These are phyloP conservation scores for Leccinum aurantiacum DNA, from an alignment of 768 basidiomycete species.

Conservation along the genomic window DNA sequence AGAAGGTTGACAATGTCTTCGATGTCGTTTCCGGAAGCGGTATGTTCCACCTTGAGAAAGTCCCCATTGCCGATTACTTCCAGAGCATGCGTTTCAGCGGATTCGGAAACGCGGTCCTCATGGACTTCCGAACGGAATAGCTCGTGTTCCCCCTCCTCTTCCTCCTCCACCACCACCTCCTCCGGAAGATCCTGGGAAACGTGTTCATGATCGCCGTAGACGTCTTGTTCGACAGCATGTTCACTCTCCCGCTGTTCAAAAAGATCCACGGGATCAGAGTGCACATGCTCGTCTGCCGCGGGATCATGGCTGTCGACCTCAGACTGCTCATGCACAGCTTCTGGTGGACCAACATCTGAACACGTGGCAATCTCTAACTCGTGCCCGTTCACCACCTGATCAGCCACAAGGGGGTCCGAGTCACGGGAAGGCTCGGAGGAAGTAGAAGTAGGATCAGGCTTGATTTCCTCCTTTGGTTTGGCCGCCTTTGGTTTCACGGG, in stretches of 20 bases:
- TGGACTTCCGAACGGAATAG: conserved; percentile 13
- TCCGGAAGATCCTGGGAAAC: conserved; percentile 4
- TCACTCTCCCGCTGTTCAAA: conserved; percentile 12
- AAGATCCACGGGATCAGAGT: conserved; percentile 10
- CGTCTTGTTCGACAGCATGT: conserved; percentile 9
- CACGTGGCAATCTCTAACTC: conserved; percentile 16
- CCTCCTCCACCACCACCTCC: conserved; percentile 1
- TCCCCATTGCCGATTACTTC: conserved; percentile 15
- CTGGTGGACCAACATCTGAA: conserved; percentile 21
- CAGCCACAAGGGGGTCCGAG: conserved; percentile 20
- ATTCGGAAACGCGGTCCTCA: conserved; percentile 6
- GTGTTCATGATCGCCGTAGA: conserved; percentile 5
- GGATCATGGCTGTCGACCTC: conserved; percentile 18
- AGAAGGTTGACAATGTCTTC: conserved; percentile 70
- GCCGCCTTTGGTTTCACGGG: conserved; percentile 27
- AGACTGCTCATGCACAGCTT: conserved; percentile 17
- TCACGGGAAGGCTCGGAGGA: conserved; percentile 25
- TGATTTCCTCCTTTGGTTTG: conserved; percentile 20
- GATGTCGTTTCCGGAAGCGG: conserved; percentile 41
- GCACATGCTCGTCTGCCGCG: conserved; percentile 8
- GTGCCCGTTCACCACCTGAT: conserved; percentile 29
- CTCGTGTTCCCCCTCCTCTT: conserved; percentile 7
- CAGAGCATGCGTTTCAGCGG: conserved; percentile 12
- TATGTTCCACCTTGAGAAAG: conserved; percentile 1
- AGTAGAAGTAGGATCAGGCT: conserved; percentile 22